Conservation (phyloP, 345 rosid genomes). For the Camelina sativa region DNA sequence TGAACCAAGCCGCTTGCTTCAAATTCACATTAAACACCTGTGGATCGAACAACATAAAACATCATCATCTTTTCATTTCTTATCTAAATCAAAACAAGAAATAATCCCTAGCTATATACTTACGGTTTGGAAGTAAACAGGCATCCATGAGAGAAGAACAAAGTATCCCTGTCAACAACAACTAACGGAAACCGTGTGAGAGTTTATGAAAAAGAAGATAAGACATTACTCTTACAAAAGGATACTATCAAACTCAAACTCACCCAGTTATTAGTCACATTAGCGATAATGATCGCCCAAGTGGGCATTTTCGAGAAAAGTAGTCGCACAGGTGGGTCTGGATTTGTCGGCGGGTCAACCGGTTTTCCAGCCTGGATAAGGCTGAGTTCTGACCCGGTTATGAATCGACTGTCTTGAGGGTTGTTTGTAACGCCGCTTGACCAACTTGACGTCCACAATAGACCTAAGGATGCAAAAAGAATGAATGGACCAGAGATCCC, state of each 20-base stretch:
- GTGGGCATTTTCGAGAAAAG: slow-evolving; percentile 74
- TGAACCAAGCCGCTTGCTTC: slow-evolving; percentile 98
- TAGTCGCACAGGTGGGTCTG: slow-evolving; percentile 58
- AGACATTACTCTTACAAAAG: not conserved
- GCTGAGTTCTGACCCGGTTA: slow-evolving; percentile 64
- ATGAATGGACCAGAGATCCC: slow-evolving; percentile 83
- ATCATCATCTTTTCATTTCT: slow-evolving; percentile 16
- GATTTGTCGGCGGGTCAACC: slow-evolving; percentile 34
- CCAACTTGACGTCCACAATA: slow-evolving; percentile 77
- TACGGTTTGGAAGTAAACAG: slow-evolving; percentile 90
- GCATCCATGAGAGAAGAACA: slow-evolving; percentile 99
- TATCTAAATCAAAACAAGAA: not conserved
- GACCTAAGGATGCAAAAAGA: slow-evolving; percentile 75
- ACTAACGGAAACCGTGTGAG: slow-evolving; percentile 14
- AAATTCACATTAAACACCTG: slow-evolving; percentile 86
- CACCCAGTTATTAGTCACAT: slow-evolving; percentile 93
- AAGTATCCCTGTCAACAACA: slow-evolving; percentile 79
- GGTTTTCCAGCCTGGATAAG: slow-evolving; percentile 77
- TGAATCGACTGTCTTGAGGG: slow-evolving; percentile 67
- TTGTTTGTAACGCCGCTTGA: slow-evolving; percentile 59
- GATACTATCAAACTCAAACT: slow-evolving; percentile 38
- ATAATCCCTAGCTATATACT: slow-evolving; percentile 13
- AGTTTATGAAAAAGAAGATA: not conserved
- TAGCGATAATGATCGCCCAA: slow-evolving; percentile 91
- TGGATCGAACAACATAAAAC: not conserved